phyloP scores from a whole-genome alignment of 805 yeast genomes.

The Wickerhamiella galacta region DNA sequence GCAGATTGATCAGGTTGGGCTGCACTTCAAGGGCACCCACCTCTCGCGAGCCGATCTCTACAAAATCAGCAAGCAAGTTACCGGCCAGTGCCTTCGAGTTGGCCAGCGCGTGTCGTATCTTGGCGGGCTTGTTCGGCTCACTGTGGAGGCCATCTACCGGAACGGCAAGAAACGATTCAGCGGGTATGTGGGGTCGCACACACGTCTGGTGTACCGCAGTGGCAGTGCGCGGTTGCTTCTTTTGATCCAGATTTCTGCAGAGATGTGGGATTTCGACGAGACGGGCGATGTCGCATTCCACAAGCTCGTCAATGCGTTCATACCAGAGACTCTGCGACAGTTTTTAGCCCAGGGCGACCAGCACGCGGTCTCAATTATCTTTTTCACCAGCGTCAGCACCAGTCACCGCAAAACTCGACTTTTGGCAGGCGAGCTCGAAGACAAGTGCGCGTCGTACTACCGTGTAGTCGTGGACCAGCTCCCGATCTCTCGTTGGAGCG shows the following conservation, averaged over 20 bases:
- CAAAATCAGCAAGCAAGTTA: slow-evolving; percentile 48
- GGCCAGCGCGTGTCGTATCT: slow-evolving; percentile 50
- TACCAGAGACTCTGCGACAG: slow-evolving; percentile 72
- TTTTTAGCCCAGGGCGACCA: slow-evolving; percentile 83
- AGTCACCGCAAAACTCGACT: slow-evolving; percentile 18
- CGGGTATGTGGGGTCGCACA: slow-evolving; percentile 53
- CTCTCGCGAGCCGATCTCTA: slow-evolving; percentile 89
- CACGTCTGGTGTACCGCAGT: slow-evolving; percentile 74
- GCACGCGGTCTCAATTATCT: slow-evolving; percentile 76
- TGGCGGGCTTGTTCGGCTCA: slow-evolving; percentile 40
- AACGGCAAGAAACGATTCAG: slow-evolving; percentile 57
- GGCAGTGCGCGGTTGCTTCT: slow-evolving; percentile 77
- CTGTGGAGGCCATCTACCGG: slow-evolving; percentile 45
- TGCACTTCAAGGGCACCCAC: slow-evolving; percentile 63
- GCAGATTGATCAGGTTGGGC: slow-evolving; percentile 70
- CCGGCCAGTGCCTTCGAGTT: slow-evolving; percentile 46
- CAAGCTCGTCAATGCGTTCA: slow-evolving; percentile 76
- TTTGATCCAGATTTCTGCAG: slow-evolving; percentile 75
- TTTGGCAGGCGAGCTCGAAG: slow-evolving; percentile 54
- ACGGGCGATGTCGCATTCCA: slow-evolving; percentile 90
- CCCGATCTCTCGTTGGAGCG: slow-evolving; percentile 74
- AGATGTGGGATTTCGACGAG: slow-evolving; percentile 98
- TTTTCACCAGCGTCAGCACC: slow-evolving; percentile 66
- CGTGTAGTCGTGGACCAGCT: slow-evolving; percentile 93
- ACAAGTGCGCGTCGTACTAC: slow-evolving; percentile 60